Percentiles rank a stretch among this genome's conserved stretches.
Evolutionary conservation across 2,329 filamentous ascomycete species (phyloP).

Genomic region (Drechslera avenae): DNA sequence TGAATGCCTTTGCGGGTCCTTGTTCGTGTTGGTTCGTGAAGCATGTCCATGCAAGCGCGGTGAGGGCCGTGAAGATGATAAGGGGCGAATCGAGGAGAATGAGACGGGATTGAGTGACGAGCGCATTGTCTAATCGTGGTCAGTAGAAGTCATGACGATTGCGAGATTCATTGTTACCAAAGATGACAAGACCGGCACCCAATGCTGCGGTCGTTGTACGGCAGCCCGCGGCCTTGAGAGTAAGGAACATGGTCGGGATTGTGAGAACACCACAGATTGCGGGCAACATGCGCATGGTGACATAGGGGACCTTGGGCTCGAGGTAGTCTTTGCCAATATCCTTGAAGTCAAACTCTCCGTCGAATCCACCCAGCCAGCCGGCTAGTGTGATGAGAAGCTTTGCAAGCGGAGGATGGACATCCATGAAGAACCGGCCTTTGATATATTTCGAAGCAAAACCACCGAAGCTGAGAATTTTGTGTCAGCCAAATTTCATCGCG

Average conservation of each 20-base stretch:
- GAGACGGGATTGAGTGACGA: slow-evolving; percentile 90
- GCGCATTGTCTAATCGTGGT: slow-evolving; percentile 76
- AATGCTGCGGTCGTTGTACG: slow-evolving; percentile 82
- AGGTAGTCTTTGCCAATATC: slow-evolving; percentile 99
- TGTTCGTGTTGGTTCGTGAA: slow-evolving; percentile 98
- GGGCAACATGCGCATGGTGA: slow-evolving; percentile 93
- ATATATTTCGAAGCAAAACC: slow-evolving; percentile 99
- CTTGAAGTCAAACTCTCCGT: slow-evolving; percentile 98
- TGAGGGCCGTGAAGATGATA: slow-evolving; percentile 90
- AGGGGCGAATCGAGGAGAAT: slow-evolving; percentile 96
- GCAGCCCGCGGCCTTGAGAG: slow-evolving; percentile 87
- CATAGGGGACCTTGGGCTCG: slow-evolving; percentile 92
- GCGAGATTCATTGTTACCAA: slow-evolving; percentile 64
- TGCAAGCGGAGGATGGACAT: slow-evolving; percentile 96
- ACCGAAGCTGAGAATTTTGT: slow-evolving; percentile 71
- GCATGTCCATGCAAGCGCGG: slow-evolving; percentile 84
- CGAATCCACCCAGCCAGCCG: slow-evolving; percentile 92
- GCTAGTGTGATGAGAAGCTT: slow-evolving; percentile 96
- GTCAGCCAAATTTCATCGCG: slow-evolving; percentile 25
- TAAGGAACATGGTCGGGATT: slow-evolving; percentile 92
- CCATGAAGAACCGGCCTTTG: slow-evolving; percentile 99
- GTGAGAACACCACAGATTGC: slow-evolving; percentile 87
- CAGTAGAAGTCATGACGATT: slow-evolving; percentile 15
- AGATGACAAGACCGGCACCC: slow-evolving; percentile 85
- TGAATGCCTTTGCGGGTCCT: slow-evolving; percentile 85